Conservation (phyloP, 345 rosid genomes). For the Pistacia integerrima region DNA sequence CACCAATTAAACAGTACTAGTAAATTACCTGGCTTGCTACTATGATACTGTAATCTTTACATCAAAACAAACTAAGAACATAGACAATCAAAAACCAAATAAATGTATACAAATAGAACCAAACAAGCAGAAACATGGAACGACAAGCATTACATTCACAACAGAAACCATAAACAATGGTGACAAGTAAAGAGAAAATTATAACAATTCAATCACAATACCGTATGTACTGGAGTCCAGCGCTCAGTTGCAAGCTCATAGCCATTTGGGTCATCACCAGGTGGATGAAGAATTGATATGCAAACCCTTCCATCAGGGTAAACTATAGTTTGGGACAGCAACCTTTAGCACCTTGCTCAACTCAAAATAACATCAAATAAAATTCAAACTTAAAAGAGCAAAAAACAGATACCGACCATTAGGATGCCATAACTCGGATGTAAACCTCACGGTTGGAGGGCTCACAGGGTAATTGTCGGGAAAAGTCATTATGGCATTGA, state of each 20-base stretch:
- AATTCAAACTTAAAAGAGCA: not conserved
- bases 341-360: constrained; percentile 15
- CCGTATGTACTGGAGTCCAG: constrained; percentile 87
- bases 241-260: constrained; percentile 90
- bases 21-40: not conserved
- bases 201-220: constrained; percentile 19
- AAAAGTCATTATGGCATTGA: constrained; percentile 80
- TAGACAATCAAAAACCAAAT: not conserved
- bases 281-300: constrained; percentile 91
- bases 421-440: constrained; percentile 90
- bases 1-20: not conserved
- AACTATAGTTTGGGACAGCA: constrained; percentile 35
- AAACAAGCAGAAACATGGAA: not conserved
- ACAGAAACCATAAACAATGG: not conserved
- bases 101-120: not conserved
- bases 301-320: constrained; percentile 81
- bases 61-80: not conserved
- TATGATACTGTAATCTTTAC: not conserved
- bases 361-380: not conserved
- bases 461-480: constrained; percentile 64
- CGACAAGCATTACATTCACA: not conserved
- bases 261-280: constrained; percentile 96
- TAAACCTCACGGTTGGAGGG: constrained; percentile 82
- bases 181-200: not conserved
- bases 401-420: constrained; percentile 52